phyloP scores from a whole-genome alignment of 2,329 filamentous ascomycete species.

The Blastomyces parvus region DNA sequence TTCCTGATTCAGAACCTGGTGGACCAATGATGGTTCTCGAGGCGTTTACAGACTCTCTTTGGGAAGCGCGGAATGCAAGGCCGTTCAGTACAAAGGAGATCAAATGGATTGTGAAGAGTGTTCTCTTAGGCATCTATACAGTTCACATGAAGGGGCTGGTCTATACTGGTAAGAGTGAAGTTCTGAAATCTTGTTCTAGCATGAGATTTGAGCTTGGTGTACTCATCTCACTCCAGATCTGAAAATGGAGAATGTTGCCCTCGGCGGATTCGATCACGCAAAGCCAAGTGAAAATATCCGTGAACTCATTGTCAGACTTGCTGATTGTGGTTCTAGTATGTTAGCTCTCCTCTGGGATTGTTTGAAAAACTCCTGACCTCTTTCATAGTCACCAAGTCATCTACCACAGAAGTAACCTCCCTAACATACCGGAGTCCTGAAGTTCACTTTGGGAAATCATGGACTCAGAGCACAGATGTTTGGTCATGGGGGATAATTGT shows the following conservation, averaged over 20 bases:
- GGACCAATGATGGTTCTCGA: conserved; percentile 17
- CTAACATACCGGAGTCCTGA: conserved; percentile 16
- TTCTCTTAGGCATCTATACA: conserved; percentile 14
- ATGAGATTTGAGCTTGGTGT: neutral
- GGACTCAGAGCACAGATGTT: conserved; percentile 15
- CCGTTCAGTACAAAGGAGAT: conserved; percentile 15
- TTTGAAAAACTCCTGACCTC: conserved; percentile 6
- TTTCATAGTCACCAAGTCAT: conserved; percentile 14
- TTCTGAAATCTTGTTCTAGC: neutral
- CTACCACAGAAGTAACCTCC: conserved; percentile 13
- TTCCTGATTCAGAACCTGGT: conserved; percentile 13
- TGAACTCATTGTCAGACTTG: conserved; percentile 15
- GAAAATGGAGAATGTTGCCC: conserved; percentile 17
- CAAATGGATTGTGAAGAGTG: conserved; percentile 17
- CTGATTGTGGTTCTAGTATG: conserved; percentile 16
- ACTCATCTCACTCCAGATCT: conserved; percentile 12
- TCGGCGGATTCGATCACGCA: conserved; percentile 13
- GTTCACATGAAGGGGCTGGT: conserved; percentile 17
- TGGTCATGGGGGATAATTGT: conserved; percentile 19
- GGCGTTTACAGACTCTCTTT: conserved; percentile 14
- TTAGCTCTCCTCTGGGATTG: neutral
- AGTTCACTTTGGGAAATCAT: conserved; percentile 16
- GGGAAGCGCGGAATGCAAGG: conserved; percentile 15
- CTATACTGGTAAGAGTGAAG: conserved; percentile 12
- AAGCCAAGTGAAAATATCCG: conserved; percentile 15